A percentile compares a stretch with the other conserved stretches of the same genome.
These are phyloP conservation scores for Pluteus cervinus DNA, from an alignment of 768 basidiomycete genomes.

Conservation along the genomic window DNA sequence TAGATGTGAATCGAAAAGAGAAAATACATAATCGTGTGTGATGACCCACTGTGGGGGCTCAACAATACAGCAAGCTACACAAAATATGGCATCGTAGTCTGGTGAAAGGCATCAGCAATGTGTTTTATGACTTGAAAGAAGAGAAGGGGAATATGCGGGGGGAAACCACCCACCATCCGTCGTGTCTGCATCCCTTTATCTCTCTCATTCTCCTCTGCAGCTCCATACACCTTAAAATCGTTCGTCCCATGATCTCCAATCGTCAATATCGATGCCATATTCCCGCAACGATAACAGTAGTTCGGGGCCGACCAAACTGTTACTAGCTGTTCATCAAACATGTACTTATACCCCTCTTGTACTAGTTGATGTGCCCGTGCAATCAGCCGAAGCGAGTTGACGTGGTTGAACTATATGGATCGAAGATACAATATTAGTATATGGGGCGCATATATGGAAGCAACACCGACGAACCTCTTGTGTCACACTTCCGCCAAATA, in stretches of 20 bases:
- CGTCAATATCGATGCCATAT: slow-evolving; percentile 87
- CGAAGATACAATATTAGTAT: neutral
- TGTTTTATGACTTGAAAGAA: neutral
- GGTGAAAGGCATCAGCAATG: slow-evolving; percentile 5
- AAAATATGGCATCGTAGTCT: slow-evolving; percentile 54
- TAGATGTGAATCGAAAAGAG: no score
- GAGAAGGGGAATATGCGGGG: slow-evolving; percentile 1
- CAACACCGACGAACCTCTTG: slow-evolving; percentile 49
- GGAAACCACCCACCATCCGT: slow-evolving; percentile 65
- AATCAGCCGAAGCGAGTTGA: slow-evolving; percentile 81
- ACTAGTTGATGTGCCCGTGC: slow-evolving; percentile 97
- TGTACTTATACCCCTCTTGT: slow-evolving; percentile 93
- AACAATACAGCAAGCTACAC: no score
- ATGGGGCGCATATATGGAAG: slow-evolving; percentile 2
- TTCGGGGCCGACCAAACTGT: slow-evolving; percentile 94
- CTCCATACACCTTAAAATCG: slow-evolving; percentile 78
- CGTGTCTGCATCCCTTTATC: slow-evolving; percentile 76
- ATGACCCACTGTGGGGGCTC: no score
- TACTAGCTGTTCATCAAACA: slow-evolving; percentile 91
- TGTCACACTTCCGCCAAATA: slow-evolving; percentile 85
- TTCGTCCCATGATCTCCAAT: slow-evolving; percentile 62
- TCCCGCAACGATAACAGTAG: slow-evolving; percentile 78
- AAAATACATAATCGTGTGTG: no score
- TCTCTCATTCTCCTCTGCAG: slow-evolving; percentile 84
- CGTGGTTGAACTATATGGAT: slow-evolving; percentile 74